Evolutionary conservation across 805 yeast species (phyloP).

Genomic region (Tetrapisispora taiwanensis): DNA sequence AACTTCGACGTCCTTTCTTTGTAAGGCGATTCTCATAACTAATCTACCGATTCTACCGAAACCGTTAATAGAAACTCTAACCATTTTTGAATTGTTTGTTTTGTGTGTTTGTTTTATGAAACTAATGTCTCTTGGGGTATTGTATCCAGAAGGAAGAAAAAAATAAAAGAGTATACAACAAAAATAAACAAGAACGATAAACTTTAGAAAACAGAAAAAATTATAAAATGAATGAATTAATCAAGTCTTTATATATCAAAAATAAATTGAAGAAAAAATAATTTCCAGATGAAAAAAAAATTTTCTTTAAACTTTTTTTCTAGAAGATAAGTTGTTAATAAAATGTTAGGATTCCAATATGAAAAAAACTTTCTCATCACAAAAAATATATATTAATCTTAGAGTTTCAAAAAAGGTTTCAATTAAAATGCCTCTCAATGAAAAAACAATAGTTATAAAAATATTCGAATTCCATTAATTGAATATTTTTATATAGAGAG

Average conservation of each 20-base stretch:
- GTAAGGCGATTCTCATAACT: slow-evolving; percentile 51
- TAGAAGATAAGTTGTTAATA: too few relatives aligned
- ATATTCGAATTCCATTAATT: too few relatives aligned
- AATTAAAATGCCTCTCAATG: too few relatives aligned
- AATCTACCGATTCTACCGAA: slow-evolving; percentile 68
- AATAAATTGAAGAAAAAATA: not conserved
- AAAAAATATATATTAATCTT: too few relatives aligned
- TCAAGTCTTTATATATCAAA: not conserved
- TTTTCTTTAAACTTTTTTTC: too few relatives aligned
- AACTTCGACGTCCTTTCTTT: slow-evolving; percentile 43
- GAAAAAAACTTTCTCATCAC: too few relatives aligned
- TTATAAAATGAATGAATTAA: not conserved
- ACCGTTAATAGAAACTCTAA: slow-evolving; percentile 55
- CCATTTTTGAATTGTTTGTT: slow-evolving; percentile 16
- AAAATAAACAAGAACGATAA: too few relatives aligned
- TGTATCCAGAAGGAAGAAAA: not conserved
- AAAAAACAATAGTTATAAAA: too few relatives aligned
- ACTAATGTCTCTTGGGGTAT: slow-evolving; percentile 9
- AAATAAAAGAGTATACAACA: not conserved
- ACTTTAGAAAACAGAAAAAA: not conserved
- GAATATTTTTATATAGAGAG: not conserved
- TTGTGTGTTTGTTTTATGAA: slow-evolving; percentile 5
- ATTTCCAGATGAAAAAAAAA: not conserved
- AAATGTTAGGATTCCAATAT: too few relatives aligned
- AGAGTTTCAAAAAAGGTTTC: too few relatives aligned